These are phyloP conservation scores for Diaporthe batatas DNA, from an alignment of 2,329 filamentous ascomycete species.

Conservation along the genomic window DNA sequence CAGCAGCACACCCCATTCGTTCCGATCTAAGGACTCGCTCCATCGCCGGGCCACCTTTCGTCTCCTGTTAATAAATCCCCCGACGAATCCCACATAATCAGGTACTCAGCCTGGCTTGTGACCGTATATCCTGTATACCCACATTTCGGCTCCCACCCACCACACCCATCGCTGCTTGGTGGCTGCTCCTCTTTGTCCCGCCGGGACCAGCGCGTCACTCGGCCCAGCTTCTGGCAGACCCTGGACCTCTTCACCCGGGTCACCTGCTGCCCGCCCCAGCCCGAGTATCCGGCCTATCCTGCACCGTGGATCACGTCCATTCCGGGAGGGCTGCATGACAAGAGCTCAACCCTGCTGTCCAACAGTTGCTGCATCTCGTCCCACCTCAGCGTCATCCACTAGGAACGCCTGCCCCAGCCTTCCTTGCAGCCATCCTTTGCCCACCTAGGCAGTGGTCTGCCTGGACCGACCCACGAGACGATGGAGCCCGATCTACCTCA, in stretches of 20 bases:
- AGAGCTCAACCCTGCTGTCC: conserved; percentile 33
- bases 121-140: conserved; percentile 6
- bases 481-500: conserved; percentile 39
- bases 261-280: background rate
- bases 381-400: conserved; percentile 33
- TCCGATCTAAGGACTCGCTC: conserved; percentile 7
- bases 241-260: background rate
- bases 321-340: conserved; percentile 3
- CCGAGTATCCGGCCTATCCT: background rate
- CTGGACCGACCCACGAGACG: conserved; percentile 33
- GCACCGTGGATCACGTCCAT: conserved; percentile 7
- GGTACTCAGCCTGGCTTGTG: conserved; percentile 37
- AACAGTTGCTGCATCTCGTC: conserved; percentile 39
- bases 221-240: background rate
- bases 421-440: conserved; percentile 36
- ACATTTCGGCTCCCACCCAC: background rate
- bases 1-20: conserved; percentile 4
- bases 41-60: conserved; percentile 9
- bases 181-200: conserved; percentile 9
- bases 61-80: background rate
- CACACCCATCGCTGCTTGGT: background rate
- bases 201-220: background rate
- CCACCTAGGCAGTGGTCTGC: conserved; percentile 40
- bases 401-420: conserved; percentile 21
- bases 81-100: background rate